Percentiles rank a stretch among this genome's conserved stretches.
Evolutionary conservation across 139 green algal genomes (phyloP).

Genomic region (Picocystis salinarum): DNA sequence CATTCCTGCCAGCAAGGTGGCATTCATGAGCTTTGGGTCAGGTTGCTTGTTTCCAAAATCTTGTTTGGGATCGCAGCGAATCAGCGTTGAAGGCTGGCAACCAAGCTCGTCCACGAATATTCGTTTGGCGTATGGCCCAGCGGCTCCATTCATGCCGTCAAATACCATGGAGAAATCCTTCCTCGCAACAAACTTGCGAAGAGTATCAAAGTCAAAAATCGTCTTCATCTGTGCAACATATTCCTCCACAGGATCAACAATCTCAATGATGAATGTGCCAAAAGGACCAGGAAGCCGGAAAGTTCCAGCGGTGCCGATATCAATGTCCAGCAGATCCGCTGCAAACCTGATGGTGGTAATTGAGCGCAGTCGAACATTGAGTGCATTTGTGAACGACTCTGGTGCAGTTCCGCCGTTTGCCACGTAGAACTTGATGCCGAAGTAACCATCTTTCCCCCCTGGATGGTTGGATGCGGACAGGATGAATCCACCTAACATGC

Average conservation of each 20-base stretch:
- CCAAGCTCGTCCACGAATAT: conserved; percentile 65
- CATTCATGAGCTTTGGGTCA: conserved; percentile 98
- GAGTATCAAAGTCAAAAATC: conserved; percentile 88
- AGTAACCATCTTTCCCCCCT: conserved; percentile 89
- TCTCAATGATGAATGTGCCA: conserved; percentile 86
- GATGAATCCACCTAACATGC: conserved; percentile 69
- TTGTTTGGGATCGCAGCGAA: conserved; percentile 41
- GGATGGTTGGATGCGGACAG: conserved; percentile 97
- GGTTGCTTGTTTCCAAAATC: conserved; percentile 94
- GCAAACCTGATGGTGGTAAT: conserved; percentile 11
- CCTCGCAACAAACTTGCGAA: conserved; percentile 63
- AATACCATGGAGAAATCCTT: conserved; percentile 82
- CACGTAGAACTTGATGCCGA: conserved; percentile 99
- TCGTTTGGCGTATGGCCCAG: conserved; percentile 78
- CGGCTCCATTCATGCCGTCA: conserved; percentile 92
- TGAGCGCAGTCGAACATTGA: too few relatives aligned
- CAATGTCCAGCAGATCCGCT: conserved; percentile 72
- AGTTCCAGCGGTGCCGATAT: conserved; percentile 39
- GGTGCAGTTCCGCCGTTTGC: conserved; percentile 78
- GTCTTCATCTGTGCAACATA: conserved; percentile 68
- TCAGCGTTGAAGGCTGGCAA: conserved; percentile 14
- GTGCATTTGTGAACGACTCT: conserved; percentile 94
- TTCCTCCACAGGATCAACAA: conserved; percentile 76
- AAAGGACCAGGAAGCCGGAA: too few relatives aligned
- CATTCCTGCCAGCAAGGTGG: conserved; percentile 19